phyloP scores from a whole-genome alignment of 2,329 filamentous ascomycete species.

The Xylariaceae sp. region DNA sequence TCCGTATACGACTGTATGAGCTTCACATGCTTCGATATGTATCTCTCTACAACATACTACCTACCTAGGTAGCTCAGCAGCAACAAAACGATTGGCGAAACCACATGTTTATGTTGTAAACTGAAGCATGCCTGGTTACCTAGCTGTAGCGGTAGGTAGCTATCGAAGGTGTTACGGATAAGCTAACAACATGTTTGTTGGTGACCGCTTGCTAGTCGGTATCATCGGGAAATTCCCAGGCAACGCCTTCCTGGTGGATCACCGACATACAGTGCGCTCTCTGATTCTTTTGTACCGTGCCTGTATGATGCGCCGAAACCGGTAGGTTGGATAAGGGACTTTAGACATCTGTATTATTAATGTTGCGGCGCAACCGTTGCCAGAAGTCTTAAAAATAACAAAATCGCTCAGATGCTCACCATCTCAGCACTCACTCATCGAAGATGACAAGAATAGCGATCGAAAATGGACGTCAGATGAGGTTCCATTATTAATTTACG shows the following conservation, averaged over 20 bases:
- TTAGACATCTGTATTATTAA: slow-evolving; percentile 17
- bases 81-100: neutral
- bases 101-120: too few species aligned
- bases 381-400: neutral
- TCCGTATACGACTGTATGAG: too few species aligned
- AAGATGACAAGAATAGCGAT: neutral
- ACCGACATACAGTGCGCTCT: slow-evolving; percentile 12
- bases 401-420: slow-evolving; percentile 18
- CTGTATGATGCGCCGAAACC: slow-evolving; percentile 17
- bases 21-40: too few species aligned
- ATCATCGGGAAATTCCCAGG: neutral
- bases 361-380: slow-evolving; percentile 6
- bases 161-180: too few species aligned
- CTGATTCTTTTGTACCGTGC: neutral
- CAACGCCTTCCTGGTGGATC: neutral
- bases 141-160: too few species aligned
- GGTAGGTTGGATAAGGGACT: slow-evolving; percentile 7
- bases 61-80: neutral
- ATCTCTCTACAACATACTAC: neutral
- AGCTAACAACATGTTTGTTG: too few species aligned
- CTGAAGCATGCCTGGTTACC: too few species aligned
- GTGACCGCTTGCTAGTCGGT: too few species aligned
- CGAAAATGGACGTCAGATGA: slow-evolving; percentile 12
- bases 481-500: slow-evolving; percentile 17
- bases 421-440: slow-evolving; percentile 6